Evolutionary conservation across 345 rosid species (phyloP).

Genomic region (Sapria himalayana): DNA sequence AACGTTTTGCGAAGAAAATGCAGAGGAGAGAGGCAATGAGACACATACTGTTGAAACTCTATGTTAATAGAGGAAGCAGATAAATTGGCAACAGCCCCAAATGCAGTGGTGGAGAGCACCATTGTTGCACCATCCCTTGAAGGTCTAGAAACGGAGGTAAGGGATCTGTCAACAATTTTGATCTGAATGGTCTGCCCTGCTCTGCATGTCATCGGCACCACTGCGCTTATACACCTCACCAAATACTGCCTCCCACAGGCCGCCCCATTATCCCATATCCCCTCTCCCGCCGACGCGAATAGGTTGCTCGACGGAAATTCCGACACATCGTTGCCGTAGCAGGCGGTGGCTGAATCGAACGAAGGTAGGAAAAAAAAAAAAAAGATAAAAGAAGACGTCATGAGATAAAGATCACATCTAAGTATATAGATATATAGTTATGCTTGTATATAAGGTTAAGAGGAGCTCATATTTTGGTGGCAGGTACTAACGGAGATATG

Average conservation of each 20-base stretch:
- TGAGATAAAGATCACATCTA: background rate
- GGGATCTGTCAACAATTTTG: slow-evolving; percentile 22
- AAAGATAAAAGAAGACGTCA: too few relatives aligned
- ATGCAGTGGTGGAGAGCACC: slow-evolving; percentile 24
- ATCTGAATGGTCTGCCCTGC: slow-evolving; percentile 16
- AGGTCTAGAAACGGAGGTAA: slow-evolving; percentile 18
- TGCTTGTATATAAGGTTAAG: too few relatives aligned
- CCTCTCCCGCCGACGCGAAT: slow-evolving; percentile 40
- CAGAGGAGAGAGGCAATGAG: background rate
- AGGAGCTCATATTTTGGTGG: background rate
- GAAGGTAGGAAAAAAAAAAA: background rate
- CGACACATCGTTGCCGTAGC: slow-evolving; percentile 17
- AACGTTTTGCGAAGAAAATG: too few relatives aligned
- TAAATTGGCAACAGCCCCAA: slow-evolving; percentile 13
- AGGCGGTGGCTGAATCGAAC: slow-evolving; percentile 27
- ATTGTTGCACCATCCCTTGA: slow-evolving; percentile 15
- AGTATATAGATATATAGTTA: background rate
- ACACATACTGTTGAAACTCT: slow-evolving; percentile 24
- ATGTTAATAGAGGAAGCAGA: slow-evolving; percentile 17
- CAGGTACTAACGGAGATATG: slow-evolving; percentile 23
- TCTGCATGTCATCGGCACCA: slow-evolving; percentile 12
- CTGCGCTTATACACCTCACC: slow-evolving; percentile 36
- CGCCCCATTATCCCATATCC: slow-evolving; percentile 52
- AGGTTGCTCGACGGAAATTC: slow-evolving; percentile 29
- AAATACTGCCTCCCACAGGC: slow-evolving; percentile 33